Base-by-base conservation (phyloP, 805 yeast genomes). In the Torulaspora quercuum region DNA sequence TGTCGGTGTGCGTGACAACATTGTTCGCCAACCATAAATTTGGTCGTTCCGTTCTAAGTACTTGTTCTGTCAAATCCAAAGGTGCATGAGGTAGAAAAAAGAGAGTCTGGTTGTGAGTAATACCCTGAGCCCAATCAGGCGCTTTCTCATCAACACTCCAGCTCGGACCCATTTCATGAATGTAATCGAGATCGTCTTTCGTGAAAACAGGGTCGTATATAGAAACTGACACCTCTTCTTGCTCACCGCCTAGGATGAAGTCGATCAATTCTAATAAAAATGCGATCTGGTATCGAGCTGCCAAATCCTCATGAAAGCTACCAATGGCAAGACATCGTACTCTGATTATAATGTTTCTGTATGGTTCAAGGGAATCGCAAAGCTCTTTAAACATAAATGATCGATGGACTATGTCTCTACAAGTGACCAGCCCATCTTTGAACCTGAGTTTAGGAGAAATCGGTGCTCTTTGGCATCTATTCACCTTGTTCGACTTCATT, bases 61-160 rank as follows among this genome's bases (percentile, higher is more conserved):
- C 44, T 1, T 16, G n/a, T 25, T 75, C 70, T 1, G 80, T 73
- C 11, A 78, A 49, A 11, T 57, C 65, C 25, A 80, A 57, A 1
- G 87, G 85, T 0, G 89, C 90, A 61, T 84, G 95, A 0, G 94
- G 94, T 30, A 84, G 65, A 50, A 75, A 83, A 54, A 65, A 81
- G 2, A 84, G 57, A 0, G 69, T 62, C 1, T 42, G 22, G 1
- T 30, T 12, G 1, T 44, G 27, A 7, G 36, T 31, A 10, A 37
- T 30, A 11, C 37, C 48, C 14, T 52, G 43, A 4, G 45, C 49
- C 40, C 55, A 52, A 2, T 54, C 53, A 2, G 39, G 22, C 3
- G 33, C 29, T 12, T 36, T 8, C 19, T 59, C 63, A 6, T 45
- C 50, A 5, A 64, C 56, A 2, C 48, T 27, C 63, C 64, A 61